Evolutionary conservation across 306 rosid genomes (phyloP).

Genomic region (Sicyos baderoa): DNA sequence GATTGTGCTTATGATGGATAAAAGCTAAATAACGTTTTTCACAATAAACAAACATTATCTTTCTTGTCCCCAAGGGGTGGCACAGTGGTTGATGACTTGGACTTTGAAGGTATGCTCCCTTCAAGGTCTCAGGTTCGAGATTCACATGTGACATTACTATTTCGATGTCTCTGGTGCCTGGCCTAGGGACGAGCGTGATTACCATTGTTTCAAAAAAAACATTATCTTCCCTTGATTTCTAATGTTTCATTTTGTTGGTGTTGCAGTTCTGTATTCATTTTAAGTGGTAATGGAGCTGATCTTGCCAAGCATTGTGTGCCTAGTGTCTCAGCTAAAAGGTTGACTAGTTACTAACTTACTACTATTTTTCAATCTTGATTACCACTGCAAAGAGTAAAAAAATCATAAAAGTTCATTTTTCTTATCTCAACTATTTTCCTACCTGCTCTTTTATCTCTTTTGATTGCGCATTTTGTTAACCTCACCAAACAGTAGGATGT

Average conservation of each 20-base stretch:
- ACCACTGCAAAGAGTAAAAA: neutral
- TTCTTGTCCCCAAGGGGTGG: no score
- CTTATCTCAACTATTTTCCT: neutral
- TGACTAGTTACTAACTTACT: neutral
- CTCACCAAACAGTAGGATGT: neutral
- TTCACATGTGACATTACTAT: no score
- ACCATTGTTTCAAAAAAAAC: no score
- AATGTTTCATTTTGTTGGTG: neutral
- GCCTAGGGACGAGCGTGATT: no score
- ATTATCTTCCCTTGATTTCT: neutral
- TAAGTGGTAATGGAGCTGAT: constrained; percentile 50
- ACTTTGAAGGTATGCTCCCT: no score
- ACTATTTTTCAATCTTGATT: neutral
- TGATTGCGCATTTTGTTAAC: neutral
- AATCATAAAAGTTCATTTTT: neutral
- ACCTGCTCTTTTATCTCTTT: neutral
- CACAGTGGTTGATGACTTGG: no score
- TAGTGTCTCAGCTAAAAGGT: constrained; percentile 44
- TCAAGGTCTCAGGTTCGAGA: no score
- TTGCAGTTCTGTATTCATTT: constrained; percentile 44
- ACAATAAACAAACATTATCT: no score
- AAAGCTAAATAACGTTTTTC: neutral
- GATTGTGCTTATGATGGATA: neutral
- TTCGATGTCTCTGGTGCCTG: no score
- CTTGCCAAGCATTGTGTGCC: constrained; percentile 52